Percentiles rank a stretch among this genome's conserved stretches.
Evolutionary conservation across 225 moss, liverwort and hornwort genomes (phyloP).

Genomic region (Physcomitrium patens): DNA sequence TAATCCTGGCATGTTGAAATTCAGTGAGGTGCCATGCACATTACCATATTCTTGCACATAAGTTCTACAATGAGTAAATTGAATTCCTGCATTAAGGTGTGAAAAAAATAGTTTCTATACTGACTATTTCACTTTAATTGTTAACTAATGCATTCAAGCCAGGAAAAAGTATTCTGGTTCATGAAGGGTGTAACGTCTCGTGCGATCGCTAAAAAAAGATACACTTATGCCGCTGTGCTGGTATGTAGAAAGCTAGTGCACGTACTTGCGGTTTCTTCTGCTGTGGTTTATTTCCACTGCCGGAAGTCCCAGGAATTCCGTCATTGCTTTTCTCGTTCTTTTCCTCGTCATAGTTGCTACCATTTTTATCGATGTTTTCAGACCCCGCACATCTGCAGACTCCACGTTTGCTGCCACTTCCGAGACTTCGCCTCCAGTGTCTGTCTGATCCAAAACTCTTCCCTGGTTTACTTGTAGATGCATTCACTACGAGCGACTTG

Average conservation of each 20-base stretch:
- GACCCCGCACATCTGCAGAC: conserved; percentile 45
- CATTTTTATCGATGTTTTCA: conserved; percentile 37
- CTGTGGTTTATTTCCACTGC: conserved; percentile 61
- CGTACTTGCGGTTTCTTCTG: conserved; percentile 63
- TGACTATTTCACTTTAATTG: not conserved
- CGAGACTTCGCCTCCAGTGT: conserved; percentile 23
- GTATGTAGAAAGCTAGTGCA: conserved; percentile 1
- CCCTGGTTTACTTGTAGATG: conserved; percentile 28
- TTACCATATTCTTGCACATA: conserved; percentile 10
- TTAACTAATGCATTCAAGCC: not conserved
- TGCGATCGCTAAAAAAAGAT: not conserved
- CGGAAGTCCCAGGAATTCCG: conserved; percentile 67
- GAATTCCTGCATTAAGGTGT: not conserved
- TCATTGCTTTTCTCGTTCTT: conserved; percentile 58
- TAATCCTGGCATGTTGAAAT: conserved; percentile 22
- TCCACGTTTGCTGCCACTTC: conserved; percentile 20
- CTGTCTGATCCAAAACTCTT: conserved; percentile 24
- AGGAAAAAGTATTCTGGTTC: not conserved
- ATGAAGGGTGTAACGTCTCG: not conserved
- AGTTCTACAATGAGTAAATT: not conserved
- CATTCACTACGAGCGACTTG: conserved; percentile 26
- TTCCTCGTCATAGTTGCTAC: conserved; percentile 40
- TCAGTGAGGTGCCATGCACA: conserved; percentile 29
- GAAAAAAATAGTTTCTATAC: not conserved
- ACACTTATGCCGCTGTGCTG: not conserved